Conservation (phyloP, 176 grass and related monocot species). For the Rhipidocladum racemiflorum region DNA sequence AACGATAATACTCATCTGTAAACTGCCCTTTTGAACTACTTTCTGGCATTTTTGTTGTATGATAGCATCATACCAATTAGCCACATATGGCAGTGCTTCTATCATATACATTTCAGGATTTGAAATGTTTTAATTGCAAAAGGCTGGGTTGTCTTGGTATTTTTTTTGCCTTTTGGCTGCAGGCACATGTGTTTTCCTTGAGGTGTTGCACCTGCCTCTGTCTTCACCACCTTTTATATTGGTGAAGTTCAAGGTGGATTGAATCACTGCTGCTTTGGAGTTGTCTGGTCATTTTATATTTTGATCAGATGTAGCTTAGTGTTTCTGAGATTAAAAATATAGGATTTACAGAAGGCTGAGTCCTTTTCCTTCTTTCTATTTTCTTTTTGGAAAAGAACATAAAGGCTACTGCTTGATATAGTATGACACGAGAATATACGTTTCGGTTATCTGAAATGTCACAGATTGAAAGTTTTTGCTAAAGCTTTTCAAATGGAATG, state of each 20-base stretch:
- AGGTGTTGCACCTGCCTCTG: slow-evolving; percentile 1
- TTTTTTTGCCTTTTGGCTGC: background rate
- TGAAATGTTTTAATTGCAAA: background rate
- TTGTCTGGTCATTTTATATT: slow-evolving; percentile 40
- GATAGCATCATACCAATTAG: background rate
- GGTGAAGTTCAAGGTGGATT: background rate
- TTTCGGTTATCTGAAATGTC: background rate
- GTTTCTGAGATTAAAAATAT: background rate
- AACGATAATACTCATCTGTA: background rate
- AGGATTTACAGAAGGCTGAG: background rate
- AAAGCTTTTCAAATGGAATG: background rate
- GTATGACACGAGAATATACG: background rate
- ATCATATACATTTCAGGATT: background rate
- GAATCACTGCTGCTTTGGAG: background rate
- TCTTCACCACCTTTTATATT: slow-evolving; percentile 21
- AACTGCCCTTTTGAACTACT: background rate
- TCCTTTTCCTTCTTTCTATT: background rate
- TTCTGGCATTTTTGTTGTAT: background rate
- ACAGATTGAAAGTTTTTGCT: background rate
- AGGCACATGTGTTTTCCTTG: slow-evolving; percentile 3
- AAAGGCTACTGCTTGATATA: background rate
- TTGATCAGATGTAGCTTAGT: background rate
- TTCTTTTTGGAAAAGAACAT: background rate
- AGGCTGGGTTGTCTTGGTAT: background rate
- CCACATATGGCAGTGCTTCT: background rate